A percentile compares a stretch with the other conserved stretches of the same genome.
Evolutionary conservation across 805 yeast species (phyloP).

Genomic region (Kodamaea lidongshanica): DNA sequence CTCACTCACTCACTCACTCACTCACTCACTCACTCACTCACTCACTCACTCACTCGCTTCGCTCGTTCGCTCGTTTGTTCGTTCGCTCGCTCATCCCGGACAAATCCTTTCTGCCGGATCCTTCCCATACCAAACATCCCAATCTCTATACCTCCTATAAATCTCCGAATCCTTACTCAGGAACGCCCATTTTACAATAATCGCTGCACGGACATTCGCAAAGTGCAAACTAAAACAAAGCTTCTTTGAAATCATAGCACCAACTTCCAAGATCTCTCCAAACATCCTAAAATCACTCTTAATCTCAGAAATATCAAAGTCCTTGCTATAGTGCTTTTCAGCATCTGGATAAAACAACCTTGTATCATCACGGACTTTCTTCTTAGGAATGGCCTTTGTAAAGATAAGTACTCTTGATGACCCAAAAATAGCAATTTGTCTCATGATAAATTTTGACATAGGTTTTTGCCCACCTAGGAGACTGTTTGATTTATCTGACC

Average conservation of each 20-base stretch:
- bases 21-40: not conserved
- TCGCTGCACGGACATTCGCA: constrained; percentile 53
- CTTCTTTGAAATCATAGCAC: constrained; percentile 63
- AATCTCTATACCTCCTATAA: constrained; percentile 44
- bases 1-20: not conserved
- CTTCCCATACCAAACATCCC: constrained; percentile 62
- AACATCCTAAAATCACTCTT: constrained; percentile 45
- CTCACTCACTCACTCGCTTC: no score
- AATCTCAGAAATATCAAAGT: constrained; percentile 41
- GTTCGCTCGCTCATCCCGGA: no score
- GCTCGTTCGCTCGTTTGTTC: no score
- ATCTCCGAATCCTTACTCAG: constrained; percentile 27
- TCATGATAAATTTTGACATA: constrained; percentile 18
- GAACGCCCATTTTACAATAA: constrained; percentile 43
- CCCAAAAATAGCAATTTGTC: constrained; percentile 34
- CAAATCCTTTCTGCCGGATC: constrained; percentile 62
- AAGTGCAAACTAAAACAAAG: constrained; percentile 57
- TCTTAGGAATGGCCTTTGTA: constrained; percentile 20
- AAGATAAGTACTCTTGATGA: constrained; percentile 53
- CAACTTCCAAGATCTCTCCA: constrained; percentile 57
- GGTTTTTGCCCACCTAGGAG: constrained; percentile 15
- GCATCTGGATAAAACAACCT: constrained; percentile 39
- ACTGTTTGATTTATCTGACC: constrained; percentile 33
- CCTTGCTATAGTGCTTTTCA: constrained; percentile 31
- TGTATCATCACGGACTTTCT: constrained; percentile 18